These are phyloP conservation scores for Chaetomidium leptoderma DNA, from an alignment of 495 filamentous ascomycete species.

Conservation along the genomic window DNA sequence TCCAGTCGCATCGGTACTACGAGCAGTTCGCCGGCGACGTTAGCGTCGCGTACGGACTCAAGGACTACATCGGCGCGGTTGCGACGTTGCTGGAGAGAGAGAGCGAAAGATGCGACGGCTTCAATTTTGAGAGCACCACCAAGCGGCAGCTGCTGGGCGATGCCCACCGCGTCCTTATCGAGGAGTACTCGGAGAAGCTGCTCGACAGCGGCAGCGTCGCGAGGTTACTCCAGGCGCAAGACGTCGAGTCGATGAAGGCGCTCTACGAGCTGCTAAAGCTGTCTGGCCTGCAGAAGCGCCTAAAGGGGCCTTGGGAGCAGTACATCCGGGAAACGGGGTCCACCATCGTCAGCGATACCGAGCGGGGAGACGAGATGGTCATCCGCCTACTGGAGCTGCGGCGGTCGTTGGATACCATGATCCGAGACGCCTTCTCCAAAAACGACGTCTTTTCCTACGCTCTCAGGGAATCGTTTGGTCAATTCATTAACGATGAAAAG, in stretches of 20 bases:
- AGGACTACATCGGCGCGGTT: conserved; percentile 65
- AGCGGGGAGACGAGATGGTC: conserved; percentile 81
- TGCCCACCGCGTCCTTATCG: conserved; percentile 64
- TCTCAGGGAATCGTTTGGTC: conserved; percentile 76
- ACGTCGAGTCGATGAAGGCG: conserved; percentile 62
- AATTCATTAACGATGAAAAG: conserved; percentile 84
- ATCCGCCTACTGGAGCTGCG: conserved; percentile 77
- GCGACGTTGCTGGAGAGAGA: conserved; percentile 64
- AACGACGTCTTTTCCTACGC: conserved; percentile 70
- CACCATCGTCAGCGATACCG: conserved; percentile 72
- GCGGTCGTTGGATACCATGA: conserved; percentile 68
- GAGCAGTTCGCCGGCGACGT: conserved; percentile 59
- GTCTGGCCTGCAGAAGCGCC: conserved; percentile 56
- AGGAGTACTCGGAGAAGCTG: conserved; percentile 56
- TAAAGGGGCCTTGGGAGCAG: conserved; percentile 66
- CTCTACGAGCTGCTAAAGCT: conserved; percentile 71
- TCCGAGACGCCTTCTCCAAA: conserved; percentile 64
- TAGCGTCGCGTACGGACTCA: conserved; percentile 53
- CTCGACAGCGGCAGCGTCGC: conserved; percentile 59
- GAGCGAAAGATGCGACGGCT: conserved; percentile 66
- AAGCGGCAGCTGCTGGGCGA: conserved; percentile 66
- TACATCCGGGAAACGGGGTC: conserved; percentile 78
- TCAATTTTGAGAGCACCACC: conserved; percentile 75
- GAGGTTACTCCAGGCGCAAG: conserved; percentile 61
- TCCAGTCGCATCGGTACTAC: conserved; percentile 61